Base-by-base conservation (phyloP, 352 stramenopile genomes). In the Phytophthora fragariae region DNA sequence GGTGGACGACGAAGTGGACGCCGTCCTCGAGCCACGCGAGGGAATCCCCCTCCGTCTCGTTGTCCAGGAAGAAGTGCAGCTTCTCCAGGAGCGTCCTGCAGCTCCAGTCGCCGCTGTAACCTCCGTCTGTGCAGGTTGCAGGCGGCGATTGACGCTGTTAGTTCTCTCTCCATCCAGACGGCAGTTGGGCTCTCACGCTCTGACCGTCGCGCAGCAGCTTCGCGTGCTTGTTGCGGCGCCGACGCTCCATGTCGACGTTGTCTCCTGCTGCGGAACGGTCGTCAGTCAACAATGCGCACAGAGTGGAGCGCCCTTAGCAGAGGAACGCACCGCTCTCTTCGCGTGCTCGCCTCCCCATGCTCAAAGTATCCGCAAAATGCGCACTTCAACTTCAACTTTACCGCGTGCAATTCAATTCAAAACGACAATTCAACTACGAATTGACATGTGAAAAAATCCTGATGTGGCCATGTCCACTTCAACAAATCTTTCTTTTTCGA, bases 351-450 rank as follows among this genome's bases (percentile, higher is more conserved):
- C 62, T 50, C 27, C 57, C 58, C 72, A 79, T 79, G 53, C 10
- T 67, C 15, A 14, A 21, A 14, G 5, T 39, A 50, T 49, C 10
- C 29, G 15, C 31, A 49, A 19, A 71, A 68, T 70, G 70, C 64
- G 63, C 70, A 77, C 70, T 77, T 77, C 62, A 75, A 68, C 62
- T 61, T 68, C 62, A 56, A 62, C 52, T 55, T 55, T 24, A 3
- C 5, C 46, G 0, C 3, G 35, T 52, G 46, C n/a, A n/a, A n/a
- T n/a, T n/a, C 17, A 17, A 52, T 17, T 58, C 15, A 21, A 62
- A 57, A 70, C 12, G 21, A 5, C 53, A 17, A 62, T 61, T 62
- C 62, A 70, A 29, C 15, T 4, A 14, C 52, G 54, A 63, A 63
- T 70, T 41, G 52, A 41, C 17, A 27, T 27, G 24, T 41, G 35